These are phyloP conservation scores for Ascoidea tarda DNA, from an alignment of 805 yeast species.

Conservation along the genomic window DNA sequence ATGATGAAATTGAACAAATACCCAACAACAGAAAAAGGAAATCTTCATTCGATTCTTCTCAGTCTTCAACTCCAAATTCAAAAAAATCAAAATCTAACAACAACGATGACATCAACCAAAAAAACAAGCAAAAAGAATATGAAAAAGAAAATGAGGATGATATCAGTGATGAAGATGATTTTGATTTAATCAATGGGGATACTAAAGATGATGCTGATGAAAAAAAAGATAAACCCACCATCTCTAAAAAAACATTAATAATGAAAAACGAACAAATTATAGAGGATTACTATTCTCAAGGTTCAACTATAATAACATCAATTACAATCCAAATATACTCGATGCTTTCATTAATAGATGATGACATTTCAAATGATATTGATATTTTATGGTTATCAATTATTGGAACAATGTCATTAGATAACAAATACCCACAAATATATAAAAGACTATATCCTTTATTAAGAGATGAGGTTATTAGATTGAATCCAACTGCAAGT, in stretches of 20 bases:
- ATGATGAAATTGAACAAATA: slow-evolving; percentile 11
- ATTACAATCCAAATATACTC: slow-evolving; percentile 72
- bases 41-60: slow-evolving; percentile 1
- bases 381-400: slow-evolving; percentile 76
- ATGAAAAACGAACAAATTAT: slow-evolving; percentile 37
- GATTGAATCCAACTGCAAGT: slow-evolving; percentile 34
- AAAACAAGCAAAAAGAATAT: neutral
- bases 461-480: slow-evolving; percentile 66
- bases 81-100: neutral
- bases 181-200: slow-evolving; percentile 6
- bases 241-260: slow-evolving; percentile 25
- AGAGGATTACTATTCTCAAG: slow-evolving; percentile 72
- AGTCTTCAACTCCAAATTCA: neutral
- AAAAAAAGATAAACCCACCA: slow-evolving; percentile 21
- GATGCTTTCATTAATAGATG: slow-evolving; percentile 68
- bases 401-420: slow-evolving; percentile 77
- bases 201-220: slow-evolving; percentile 11
- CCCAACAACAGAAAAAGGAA: slow-evolving; percentile 10
- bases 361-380: slow-evolving; percentile 31
- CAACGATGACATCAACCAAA: neutral
- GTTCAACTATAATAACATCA: slow-evolving; percentile 65
- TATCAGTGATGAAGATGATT: slow-evolving; percentile 13
- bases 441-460: slow-evolving; percentile 63
- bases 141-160: neutral
- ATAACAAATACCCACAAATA: slow-evolving; percentile 56